These are phyloP conservation scores for Protomyces inundatus DNA, from an alignment of 1,139 yeast genomes.

Conservation along the genomic window DNA sequence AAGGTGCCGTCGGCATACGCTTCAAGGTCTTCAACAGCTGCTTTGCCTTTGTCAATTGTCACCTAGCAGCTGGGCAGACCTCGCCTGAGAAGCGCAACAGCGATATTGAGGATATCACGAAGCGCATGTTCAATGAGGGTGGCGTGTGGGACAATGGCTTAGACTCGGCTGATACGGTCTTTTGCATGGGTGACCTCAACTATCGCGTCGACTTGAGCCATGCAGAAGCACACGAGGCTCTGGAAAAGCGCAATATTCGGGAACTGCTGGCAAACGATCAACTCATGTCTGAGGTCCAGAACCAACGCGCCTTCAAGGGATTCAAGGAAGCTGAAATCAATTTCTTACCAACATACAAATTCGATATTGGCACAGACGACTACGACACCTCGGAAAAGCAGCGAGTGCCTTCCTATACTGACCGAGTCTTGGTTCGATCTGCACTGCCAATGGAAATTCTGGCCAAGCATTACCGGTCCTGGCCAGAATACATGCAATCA, in stretches of 20 bases:
- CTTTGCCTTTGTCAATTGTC: slow-evolving; percentile 26
- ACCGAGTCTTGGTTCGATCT: slow-evolving; percentile 45
- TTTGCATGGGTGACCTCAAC: slow-evolving; percentile 55
- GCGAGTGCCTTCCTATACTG: slow-evolving; percentile 77
- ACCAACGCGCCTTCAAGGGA: slow-evolving; percentile 54
- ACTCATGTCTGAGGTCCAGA: slow-evolving; percentile 50
- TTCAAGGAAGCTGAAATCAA: slow-evolving; percentile 57
- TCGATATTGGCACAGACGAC: slow-evolving; percentile 37
- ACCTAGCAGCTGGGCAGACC: slow-evolving; percentile 26
- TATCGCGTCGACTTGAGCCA: slow-evolving; percentile 53
- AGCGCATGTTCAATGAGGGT: slow-evolving; percentile 14
- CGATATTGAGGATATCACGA: slow-evolving; percentile 24
- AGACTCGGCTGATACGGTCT: slow-evolving; percentile 22
- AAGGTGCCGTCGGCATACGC: slow-evolving; percentile 28
- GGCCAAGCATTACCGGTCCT: slow-evolving; percentile 32
- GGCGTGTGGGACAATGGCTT: slow-evolving; percentile 16
- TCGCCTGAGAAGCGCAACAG: slow-evolving; percentile 23
- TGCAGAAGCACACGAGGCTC: slow-evolving; percentile 45
- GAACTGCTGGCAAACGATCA: slow-evolving; percentile 57
- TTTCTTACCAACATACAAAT: slow-evolving; percentile 76
- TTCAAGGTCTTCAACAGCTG: slow-evolving; percentile 23
- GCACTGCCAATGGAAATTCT: neutral
- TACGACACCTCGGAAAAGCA: slow-evolving; percentile 46
- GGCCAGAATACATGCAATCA: slow-evolving; percentile 46
- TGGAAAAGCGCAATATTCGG: slow-evolving; percentile 45